These are phyloP conservation scores for Yamadazyma kitorensis DNA, from an alignment of 805 yeast species.

Conservation along the genomic window DNA sequence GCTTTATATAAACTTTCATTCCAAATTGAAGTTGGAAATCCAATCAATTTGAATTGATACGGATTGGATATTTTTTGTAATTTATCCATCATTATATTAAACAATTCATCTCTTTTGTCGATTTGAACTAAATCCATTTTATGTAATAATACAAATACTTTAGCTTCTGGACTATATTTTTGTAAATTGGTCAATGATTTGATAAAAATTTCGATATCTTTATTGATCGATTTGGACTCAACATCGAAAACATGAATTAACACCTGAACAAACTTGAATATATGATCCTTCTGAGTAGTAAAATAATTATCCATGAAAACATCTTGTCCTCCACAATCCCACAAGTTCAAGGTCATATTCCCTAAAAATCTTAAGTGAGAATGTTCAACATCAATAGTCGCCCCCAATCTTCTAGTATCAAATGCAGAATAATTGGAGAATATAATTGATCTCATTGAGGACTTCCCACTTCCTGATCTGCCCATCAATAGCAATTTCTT, in stretches of 20 bases:
- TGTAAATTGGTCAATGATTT: slow-evolving; percentile 78
- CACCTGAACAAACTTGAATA: slow-evolving; percentile 93
- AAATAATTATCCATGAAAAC: slow-evolving; percentile 93
- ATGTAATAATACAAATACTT: slow-evolving; percentile 86
- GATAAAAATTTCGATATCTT: slow-evolving; percentile 89
- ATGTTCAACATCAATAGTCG: slow-evolving; percentile 98
- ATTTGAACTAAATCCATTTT: slow-evolving; percentile 94
- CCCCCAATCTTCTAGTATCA: slow-evolving; percentile 92
- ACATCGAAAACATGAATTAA: slow-evolving; percentile 95
- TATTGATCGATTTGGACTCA: slow-evolving; percentile 84
- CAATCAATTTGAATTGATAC: slow-evolving; percentile 60
- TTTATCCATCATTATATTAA: slow-evolving; percentile 79
- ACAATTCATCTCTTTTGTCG: slow-evolving; percentile 80
- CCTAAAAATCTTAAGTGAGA: slow-evolving; percentile 90
- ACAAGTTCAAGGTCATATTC: slow-evolving; percentile 88
- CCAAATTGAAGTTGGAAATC: slow-evolving; percentile 96
- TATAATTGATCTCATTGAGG: slow-evolving; percentile 95
- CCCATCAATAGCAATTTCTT: slow-evolving; percentile 60
- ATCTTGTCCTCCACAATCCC: slow-evolving; percentile 99
- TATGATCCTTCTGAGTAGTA: slow-evolving; percentile 84
- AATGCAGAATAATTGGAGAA: slow-evolving; percentile 95
- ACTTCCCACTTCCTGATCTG: slow-evolving; percentile 95
- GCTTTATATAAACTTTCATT: slow-evolving; percentile 95
- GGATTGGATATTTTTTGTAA: slow-evolving; percentile 73
- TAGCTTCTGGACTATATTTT: slow-evolving; percentile 85